Base-by-base conservation (phyloP, 768 basidiomycete species). In the Calocybe indica region DNA sequence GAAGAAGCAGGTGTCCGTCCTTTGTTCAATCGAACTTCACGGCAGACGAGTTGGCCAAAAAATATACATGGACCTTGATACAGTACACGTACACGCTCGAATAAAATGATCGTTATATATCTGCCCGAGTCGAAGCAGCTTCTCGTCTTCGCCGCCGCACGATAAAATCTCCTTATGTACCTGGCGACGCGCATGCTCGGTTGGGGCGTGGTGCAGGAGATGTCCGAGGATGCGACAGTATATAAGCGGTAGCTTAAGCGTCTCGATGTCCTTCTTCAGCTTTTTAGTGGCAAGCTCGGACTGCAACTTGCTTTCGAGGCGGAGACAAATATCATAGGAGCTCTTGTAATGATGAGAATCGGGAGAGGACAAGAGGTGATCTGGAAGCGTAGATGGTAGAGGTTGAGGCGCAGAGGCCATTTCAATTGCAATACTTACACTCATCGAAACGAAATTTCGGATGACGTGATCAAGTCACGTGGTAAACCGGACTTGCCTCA, bases 131-230 rank as follows among this genome's bases (percentile, higher is more conserved):
- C 30, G 11, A 5, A 10, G 28, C 12, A 54, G 15, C 9, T 3
- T 22, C 3, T 11, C 30, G 22, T 22, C 22, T 13, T 52, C 42
- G 11, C 42, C 30, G 13, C 41, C 14, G 31, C 51, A 55, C 5
- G 40, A 39, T n/a, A 12, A 28, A 31, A 55, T 46, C 29, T 28
- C 51, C 28, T 29, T 46, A 2, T 11, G 34, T n/a, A 54, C 32
- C 12, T 41, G n/a, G 5, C n/a, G 14, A 9, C 15, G 43, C 6
- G 43, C 53, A 5, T 14, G 6, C 3, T 34, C 30, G 11, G 46
- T 31, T 2, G 53, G 53, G 28, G 51, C 48, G 34, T 52, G 37
- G 7, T 52, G n/a, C 12, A 52, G 39, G 36, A 55, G 30, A 40
- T 50, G 50, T 29, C 48, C 54, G 8, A 52, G 46, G 15, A 55